Percentiles rank a stretch among this genome's conserved stretches.
These are phyloP conservation scores for Exserohilum rostratum DNA, from an alignment of 2,329 filamentous ascomycete genomes.

Conservation along the genomic window DNA sequence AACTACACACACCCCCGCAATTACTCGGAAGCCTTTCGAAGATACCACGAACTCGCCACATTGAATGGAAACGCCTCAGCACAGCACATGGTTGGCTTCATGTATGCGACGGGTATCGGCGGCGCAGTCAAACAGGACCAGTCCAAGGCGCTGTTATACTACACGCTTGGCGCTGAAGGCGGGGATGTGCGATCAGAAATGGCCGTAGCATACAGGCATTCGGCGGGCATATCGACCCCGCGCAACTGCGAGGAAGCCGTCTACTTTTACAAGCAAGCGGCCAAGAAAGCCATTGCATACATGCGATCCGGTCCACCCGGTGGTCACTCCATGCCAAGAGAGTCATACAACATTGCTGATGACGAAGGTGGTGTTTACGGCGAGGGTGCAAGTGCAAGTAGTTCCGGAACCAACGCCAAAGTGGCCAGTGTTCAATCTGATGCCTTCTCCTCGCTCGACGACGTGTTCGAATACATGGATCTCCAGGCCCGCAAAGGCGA, in stretches of 20 bases:
- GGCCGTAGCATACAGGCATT: constrained; percentile 87
- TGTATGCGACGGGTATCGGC: constrained; percentile 92
- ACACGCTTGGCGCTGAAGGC: constrained; percentile 86
- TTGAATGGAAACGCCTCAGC: constrained; percentile 86
- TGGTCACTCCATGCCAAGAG: constrained; percentile 75
- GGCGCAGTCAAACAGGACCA: constrained; percentile 82
- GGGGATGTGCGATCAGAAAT: constrained; percentile 89
- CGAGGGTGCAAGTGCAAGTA: constrained; percentile 89
- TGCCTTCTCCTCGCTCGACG: constrained; percentile 83
- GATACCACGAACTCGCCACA: constrained; percentile 79
- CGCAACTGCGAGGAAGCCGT: constrained; percentile 85
- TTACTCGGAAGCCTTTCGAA: constrained; percentile 76
- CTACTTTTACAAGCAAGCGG: constrained; percentile 89
- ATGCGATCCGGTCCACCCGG: constrained; percentile 89
- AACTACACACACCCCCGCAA: constrained; percentile 88
- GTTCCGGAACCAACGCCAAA: constrained; percentile 81
- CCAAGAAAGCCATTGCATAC: constrained; percentile 89
- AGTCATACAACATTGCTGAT: constrained; percentile 86
- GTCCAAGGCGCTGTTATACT: constrained; percentile 89
- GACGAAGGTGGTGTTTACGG: constrained; percentile 92
- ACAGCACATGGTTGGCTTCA: constrained; percentile 93
- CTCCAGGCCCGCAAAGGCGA: constrained; percentile 90
- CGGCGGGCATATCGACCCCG: constrained; percentile 82
- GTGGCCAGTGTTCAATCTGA: constrained; percentile 76
- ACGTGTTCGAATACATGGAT: constrained; percentile 93